Base-by-base conservation (phyloP, 768 basidiomycete genomes). In the Kwoniella newhampshirensis region DNA sequence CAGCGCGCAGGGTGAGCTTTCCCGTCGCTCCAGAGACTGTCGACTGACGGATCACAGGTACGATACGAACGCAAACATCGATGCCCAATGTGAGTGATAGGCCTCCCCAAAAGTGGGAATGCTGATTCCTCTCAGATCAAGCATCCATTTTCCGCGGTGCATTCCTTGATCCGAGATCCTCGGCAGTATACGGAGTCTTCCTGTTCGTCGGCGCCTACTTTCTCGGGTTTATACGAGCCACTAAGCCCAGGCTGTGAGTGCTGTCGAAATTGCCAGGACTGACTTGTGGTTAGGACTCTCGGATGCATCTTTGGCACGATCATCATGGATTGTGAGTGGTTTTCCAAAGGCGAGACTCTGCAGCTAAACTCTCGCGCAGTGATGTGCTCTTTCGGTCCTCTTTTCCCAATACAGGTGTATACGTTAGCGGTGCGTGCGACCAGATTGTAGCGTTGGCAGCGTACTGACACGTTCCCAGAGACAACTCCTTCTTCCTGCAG, bases 111-210 rank as follows among this genome's bases (percentile, higher is more conserved):
- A 0, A 30, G 64, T 78, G 43, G 32, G 28, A 8, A 11, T 21
- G 40, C n/a, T 8, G 3, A 36, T 44, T 8, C 20, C 6, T 27
- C 30, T 23, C 57, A 75, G 71, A 79, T 46, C 73, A 75, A 43
- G 55, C 60, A 1, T 79, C 78, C 26, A 77, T 84, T 32, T 84
- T 84, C 59, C 56, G 75, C 1, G 84, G 83, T 0, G 69, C 67
- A 0, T 85, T 84, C 67, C 75, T 84, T 18, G 83, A 84, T 54
- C 67, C 78, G 32, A 68, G 81, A 70, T 77, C 81, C 1, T 80
- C 79, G 0, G 75, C 78, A 1, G 76, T 83, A 0, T 81, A 78
- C 55, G 84, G 81, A 0, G 77, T 77, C 8, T 83, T 84, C 64
- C 74, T 85, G 8, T 81, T 75, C 23, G 43, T 82, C 15, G 81